Base-by-base conservation (phyloP, 352 stramenopile genomes). In the Ochromonadaceae sp. region DNA sequence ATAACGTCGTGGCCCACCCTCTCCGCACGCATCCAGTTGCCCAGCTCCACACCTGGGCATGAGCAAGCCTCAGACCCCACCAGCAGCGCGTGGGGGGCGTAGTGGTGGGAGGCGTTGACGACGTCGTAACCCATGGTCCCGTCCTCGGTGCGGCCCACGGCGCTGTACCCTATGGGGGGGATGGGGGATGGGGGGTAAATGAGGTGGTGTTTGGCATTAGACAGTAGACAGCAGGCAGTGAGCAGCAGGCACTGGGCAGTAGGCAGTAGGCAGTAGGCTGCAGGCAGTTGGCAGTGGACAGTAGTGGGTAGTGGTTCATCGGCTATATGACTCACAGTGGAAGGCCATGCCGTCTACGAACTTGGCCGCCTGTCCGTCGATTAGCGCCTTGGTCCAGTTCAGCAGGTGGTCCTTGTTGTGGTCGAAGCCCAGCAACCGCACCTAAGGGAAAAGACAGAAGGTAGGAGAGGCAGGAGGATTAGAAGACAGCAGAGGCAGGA, bases 351-450 rank as follows among this genome's bases (percentile, higher is more conserved):
- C 86, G 31, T 90, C 82, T 0, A 95, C 76, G 66, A 85, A 94
- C 59, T 85, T 42, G 2, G 44, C 70, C 30, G 72, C 77, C 0
- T 69, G 58, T 59, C 34, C 38, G 40, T 66, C 10, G 67, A 80
- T 82, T 22, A 87, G 82, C n/a, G 70, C 76, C 28, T 74, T 15
- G 0, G 83, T 79, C 81, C 82, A 90, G 5, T 85, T 63, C 9
- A 58, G 63, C 5, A 92, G 72, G 30, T 66, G 81, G 53, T 73
- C 80, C 36, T 84, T 87, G 66, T 93, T 91, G 70, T 93, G 81
- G 66, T 95, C 86, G 66, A 90, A 91, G 0, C 86, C 76, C 74
- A 95, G 89, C 47, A 95, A 85, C 56, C 84, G 84, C 14, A n/a
- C n/a, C n/a, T n/a, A n/a, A n/a, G n/a, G n/a, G n/a, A n/a, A n/a